Base-by-base conservation (phyloP, 2,329 filamentous ascomycete species). In the Pseudocercospora crystallina region DNA sequence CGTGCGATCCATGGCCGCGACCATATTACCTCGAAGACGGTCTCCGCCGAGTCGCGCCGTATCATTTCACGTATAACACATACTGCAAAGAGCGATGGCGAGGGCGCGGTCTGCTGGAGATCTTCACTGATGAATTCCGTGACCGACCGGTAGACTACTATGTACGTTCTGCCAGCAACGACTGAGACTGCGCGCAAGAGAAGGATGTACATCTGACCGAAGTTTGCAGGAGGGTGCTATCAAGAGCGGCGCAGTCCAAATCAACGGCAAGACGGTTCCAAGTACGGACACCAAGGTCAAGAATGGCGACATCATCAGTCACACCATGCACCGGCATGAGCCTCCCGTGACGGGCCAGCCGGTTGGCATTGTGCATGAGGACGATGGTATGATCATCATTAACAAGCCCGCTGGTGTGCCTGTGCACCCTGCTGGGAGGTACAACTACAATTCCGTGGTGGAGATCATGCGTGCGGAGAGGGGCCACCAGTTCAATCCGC, bases 371-470 rank as follows among this genome's bases (percentile, higher is more conserved):
- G 84, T 99, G 34, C 87, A 96, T 71, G 94, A 99, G 71, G 90
- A 96, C 61, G 83, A 95, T 39, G 87, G 91, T 60, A 86, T 99
- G 76, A 87, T 99, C 52, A 91, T 97, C 55, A 95, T 99, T 69
- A 90, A 96, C 74, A 99, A 99, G 71, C 94, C 94, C 0, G 87
- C 92, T 0, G 94, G 94, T 5, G 85, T 99, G 35, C 94, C 94
- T 0, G 94, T 99, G 0, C 94, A 99, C 69, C 89, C 94, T 5
- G 92, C 94, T 1, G 94, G 94, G 5, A 84, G 94, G 42, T 99
- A 99, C 76, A 90, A 92, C 69, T 95, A 87, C 77, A 99, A 99
- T 73, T 92, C 89, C 1, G 82, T 99, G 39, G 81, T 95, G 34
- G 91, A 97, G 75, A 96, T 99, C 60, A 86, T 99, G 82, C 85